phyloP scores from a whole-genome alignment of 305 asterid species.

The Fraxinus baroniana region DNA sequence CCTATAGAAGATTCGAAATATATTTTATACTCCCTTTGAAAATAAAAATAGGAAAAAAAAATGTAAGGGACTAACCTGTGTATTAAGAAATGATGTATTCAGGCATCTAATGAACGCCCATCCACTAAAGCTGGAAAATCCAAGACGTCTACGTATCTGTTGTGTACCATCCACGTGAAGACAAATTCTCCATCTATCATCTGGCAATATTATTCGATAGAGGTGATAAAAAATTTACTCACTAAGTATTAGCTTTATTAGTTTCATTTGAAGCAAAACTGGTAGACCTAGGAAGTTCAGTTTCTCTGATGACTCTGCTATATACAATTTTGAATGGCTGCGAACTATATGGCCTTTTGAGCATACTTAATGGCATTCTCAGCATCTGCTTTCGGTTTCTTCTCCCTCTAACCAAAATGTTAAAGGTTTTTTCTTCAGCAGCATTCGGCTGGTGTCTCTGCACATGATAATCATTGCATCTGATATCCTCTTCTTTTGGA shows the following conservation, averaged over 20 bases:
- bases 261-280: constrained; percentile 52
- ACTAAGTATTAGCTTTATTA: constrained; percentile 44
- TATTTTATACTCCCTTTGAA: neutral
- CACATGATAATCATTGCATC: constrained; percentile 34
- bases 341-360: constrained; percentile 79
- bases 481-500: constrained; percentile 42
- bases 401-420: constrained; percentile 78
- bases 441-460: constrained; percentile 42
- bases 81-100: constrained; percentile 19
- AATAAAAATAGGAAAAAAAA: neutral
- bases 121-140: constrained; percentile 29
- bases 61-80: constrained; percentile 39
- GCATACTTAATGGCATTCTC: constrained; percentile 92
- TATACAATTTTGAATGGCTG: constrained; percentile 85
- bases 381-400: constrained; percentile 84
- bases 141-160: constrained; percentile 29
- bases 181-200: constrained; percentile 34
- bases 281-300: constrained; percentile 66
- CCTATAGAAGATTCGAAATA: constrained; percentile 7
- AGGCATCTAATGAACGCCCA: constrained; percentile 26
- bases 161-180: constrained; percentile 18
- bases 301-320: constrained; percentile 84
- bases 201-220: constrained; percentile 25
- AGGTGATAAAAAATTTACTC: constrained; percentile 27
- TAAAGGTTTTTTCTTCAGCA: constrained; percentile 71